Conservation (phyloP, 768 basidiomycete genomes). For the Coprinopsis marcescibilis region DNA sequence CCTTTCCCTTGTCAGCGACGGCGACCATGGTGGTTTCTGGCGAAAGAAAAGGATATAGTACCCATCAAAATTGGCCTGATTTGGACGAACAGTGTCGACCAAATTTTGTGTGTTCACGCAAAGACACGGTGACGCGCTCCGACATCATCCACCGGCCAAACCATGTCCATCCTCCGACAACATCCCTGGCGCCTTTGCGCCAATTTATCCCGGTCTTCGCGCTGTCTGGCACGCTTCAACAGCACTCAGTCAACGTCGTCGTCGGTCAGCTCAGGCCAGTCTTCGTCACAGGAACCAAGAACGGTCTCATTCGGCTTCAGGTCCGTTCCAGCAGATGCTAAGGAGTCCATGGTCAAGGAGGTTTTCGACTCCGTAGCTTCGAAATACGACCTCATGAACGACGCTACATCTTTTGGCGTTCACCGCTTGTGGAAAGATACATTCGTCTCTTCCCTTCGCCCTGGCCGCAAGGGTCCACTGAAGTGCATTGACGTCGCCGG, state of each 20-base stretch:
- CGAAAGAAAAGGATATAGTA: slow-evolving; percentile 3
- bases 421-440: slow-evolving; percentile 97
- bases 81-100: slow-evolving; percentile 11
- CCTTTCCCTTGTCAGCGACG: slow-evolving; percentile 27
- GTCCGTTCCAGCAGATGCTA: slow-evolving; percentile 78
- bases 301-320: slow-evolving; percentile 92
- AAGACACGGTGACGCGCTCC: slow-evolving; percentile 3
- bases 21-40: slow-evolving; percentile 14
- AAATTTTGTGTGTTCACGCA: slow-evolving; percentile 1
- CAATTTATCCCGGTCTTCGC: slow-evolving; percentile 15
- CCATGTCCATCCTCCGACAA: slow-evolving; percentile 12
- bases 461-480: slow-evolving; percentile 67
- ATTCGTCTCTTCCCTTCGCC: slow-evolving; percentile 69
- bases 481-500: slow-evolving; percentile 95
- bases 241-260: slow-evolving; percentile 18
- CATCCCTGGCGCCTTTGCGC: slow-evolving; percentile 14
- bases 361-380: slow-evolving; percentile 97
- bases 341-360: slow-evolving; percentile 85
- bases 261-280: slow-evolving; percentile 10
- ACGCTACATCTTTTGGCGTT: slow-evolving; percentile 94
- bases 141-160: background rate
- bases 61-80: slow-evolving; percentile 1
- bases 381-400: slow-evolving; percentile 97
- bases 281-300: slow-evolving; percentile 19
- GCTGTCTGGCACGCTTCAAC: slow-evolving; percentile 13